A percentile compares a stretch with the other conserved stretches of the same genome.
Conservation (phyloP, 2,329 filamentous ascomycete genomes). For the Botrytis fabae region DNA sequence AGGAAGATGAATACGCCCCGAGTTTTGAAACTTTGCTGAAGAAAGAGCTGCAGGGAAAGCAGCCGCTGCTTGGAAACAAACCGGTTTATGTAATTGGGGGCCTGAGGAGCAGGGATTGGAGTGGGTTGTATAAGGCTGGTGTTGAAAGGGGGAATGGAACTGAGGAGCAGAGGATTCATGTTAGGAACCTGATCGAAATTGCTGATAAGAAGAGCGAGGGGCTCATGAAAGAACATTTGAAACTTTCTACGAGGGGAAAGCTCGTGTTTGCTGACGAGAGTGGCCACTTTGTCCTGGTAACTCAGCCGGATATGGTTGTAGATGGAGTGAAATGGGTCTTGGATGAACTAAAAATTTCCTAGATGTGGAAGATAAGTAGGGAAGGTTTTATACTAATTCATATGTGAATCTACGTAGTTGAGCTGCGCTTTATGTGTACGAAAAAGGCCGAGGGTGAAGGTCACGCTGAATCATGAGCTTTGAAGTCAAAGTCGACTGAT, state of each 20-base stretch:
- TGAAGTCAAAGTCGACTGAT: background rate
- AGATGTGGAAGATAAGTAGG: background rate
- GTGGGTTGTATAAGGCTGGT: slow-evolving; percentile 39
- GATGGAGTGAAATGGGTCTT: slow-evolving; percentile 37
- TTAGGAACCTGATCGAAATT: slow-evolving; percentile 36
- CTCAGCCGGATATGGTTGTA: slow-evolving; percentile 42
- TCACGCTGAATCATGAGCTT: background rate
- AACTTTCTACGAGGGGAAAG: slow-evolving; percentile 38
- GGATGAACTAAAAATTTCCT: background rate
- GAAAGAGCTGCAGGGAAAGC: slow-evolving; percentile 36
- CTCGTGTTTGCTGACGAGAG: slow-evolving; percentile 40
- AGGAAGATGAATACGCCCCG: slow-evolving; percentile 18
- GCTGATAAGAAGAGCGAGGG: slow-evolving; percentile 38
- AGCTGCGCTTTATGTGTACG: background rate
- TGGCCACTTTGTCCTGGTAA: slow-evolving; percentile 43
- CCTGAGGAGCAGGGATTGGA: slow-evolving; percentile 10
- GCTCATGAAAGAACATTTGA: slow-evolving; percentile 39
- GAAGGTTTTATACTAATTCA: background rate
- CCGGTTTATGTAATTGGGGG: slow-evolving; percentile 29
- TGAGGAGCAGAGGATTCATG: slow-evolving; percentile 38
- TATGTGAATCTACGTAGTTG: background rate
- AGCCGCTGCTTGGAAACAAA: slow-evolving; percentile 35
- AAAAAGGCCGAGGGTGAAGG: background rate
- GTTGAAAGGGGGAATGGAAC: slow-evolving; percentile 42
- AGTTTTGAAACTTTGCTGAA: slow-evolving; percentile 39